These are phyloP conservation scores for Orbilia brochopaga DNA, from an alignment of 2,329 filamentous ascomycete species.

Conservation along the genomic window DNA sequence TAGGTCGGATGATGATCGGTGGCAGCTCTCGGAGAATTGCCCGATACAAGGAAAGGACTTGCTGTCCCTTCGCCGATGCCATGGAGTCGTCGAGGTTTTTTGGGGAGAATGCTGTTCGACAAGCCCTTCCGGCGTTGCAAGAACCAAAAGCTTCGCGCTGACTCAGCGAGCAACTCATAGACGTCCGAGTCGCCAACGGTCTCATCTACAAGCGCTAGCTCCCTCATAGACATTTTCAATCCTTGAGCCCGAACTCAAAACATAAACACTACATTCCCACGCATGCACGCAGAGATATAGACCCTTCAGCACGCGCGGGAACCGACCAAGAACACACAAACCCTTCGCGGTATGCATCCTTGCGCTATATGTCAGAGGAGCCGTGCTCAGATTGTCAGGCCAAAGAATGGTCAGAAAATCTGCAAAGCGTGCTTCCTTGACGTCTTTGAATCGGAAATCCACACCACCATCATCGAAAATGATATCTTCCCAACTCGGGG, in stretches of 20 bases:
- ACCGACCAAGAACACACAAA: neutral
- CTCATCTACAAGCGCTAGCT: too few species aligned
- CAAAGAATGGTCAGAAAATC: slow-evolving; percentile 92
- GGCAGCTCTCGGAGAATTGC: slow-evolving; percentile 36
- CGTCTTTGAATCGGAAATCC: slow-evolving; percentile 90
- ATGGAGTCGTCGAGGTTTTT: slow-evolving; percentile 7
- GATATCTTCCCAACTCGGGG: slow-evolving; percentile 76
- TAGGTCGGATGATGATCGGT: slow-evolving; percentile 30
- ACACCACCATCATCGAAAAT: slow-evolving; percentile 85
- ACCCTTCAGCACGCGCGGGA: neutral
- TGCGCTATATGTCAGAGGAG: slow-evolving; percentile 78
- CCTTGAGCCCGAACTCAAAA: too few species aligned
- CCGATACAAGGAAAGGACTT: slow-evolving; percentile 16
- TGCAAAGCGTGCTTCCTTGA: slow-evolving; percentile 86
- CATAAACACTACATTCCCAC: too few species aligned
- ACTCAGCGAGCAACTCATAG: neutral
- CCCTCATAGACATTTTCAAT: too few species aligned
- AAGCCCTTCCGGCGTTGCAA: neutral
- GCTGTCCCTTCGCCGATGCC: slow-evolving; percentile 1
- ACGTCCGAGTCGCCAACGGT: neutral
- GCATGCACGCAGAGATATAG: too few species aligned
- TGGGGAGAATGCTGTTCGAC: neutral
- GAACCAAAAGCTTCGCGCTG: neutral
- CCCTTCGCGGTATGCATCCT: slow-evolving; percentile 17
- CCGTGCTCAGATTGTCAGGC: slow-evolving; percentile 86